These are phyloP conservation scores for Boletus fagicola DNA, from an alignment of 768 basidiomycete species.

Conservation along the genomic window DNA sequence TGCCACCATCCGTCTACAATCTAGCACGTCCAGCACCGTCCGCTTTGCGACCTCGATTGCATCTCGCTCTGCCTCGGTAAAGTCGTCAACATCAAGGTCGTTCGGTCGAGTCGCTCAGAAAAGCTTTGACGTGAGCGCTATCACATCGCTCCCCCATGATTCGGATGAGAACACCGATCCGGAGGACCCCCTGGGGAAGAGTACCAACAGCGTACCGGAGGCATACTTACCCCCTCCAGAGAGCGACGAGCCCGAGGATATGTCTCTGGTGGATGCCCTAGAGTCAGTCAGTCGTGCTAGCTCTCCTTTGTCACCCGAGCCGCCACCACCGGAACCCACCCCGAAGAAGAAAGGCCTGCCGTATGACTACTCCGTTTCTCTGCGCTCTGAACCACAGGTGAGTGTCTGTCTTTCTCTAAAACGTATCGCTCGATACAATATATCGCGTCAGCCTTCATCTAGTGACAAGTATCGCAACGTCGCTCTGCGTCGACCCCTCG, in stretches of 20 bases:
- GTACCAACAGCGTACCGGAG: conserved; percentile 53
- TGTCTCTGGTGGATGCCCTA: conserved; percentile 57
- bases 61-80: conserved; percentile 38
- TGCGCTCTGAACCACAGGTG: conserved; percentile 63
- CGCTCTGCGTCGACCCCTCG: conserved; percentile 49
- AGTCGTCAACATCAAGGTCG: conserved; percentile 36
- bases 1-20: conserved; percentile 48
- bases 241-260: conserved; percentile 40
- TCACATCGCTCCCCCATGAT: conserved; percentile 50
- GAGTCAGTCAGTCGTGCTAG: conserved; percentile 54
- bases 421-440: background rate
- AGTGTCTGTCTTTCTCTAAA: conserved; percentile 12
- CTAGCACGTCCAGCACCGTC: conserved; percentile 48
- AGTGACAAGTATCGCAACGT: conserved; percentile 64
- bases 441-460: conserved; percentile 55
- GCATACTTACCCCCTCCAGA: conserved; percentile 51
- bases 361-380: conserved; percentile 55
- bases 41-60: conserved; percentile 55
- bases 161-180: conserved; percentile 36
- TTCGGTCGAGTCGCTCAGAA: conserved; percentile 36
- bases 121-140: conserved; percentile 61
- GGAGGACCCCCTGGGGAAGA: conserved; percentile 40
- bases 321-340: conserved; percentile 37
- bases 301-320: conserved; percentile 44
- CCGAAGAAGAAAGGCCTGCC: conserved; percentile 49